Evolutionary conservation across 345 rosid genomes (phyloP).

Genomic region (Eucalyptus microcorys): DNA sequence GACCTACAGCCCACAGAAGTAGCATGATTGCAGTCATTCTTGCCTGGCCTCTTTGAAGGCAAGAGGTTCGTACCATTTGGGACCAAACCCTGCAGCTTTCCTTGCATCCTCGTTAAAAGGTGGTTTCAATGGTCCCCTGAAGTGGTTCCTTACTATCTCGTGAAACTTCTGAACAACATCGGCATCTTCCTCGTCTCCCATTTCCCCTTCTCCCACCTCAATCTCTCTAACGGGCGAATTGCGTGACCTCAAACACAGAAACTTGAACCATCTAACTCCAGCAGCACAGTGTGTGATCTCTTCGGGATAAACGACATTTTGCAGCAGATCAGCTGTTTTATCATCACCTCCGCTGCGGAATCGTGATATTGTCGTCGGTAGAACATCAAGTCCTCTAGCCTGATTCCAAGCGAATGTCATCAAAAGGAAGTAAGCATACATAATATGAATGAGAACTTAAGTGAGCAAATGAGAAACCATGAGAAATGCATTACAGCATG

Average conservation of each 20-base stretch:
- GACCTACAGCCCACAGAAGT: not conserved
- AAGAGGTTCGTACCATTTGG: constrained; percentile 85
- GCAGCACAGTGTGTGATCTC: constrained; percentile 94
- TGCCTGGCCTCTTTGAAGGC: constrained; percentile 31
- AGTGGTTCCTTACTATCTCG: constrained; percentile 48
- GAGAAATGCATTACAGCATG: not conserved
- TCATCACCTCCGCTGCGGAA: constrained; percentile 79
- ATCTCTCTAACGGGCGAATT: constrained; percentile 1
- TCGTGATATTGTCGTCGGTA: constrained; percentile 76
- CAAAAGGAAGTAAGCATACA: not conserved
- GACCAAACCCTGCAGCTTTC: constrained; percentile 85
- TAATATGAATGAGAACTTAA: not conserved
- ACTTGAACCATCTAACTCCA: constrained; percentile 87
- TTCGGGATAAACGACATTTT: constrained; percentile 73
- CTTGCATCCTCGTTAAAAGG: constrained; percentile 89
- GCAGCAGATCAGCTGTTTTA: constrained; percentile 59
- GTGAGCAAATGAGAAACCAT: not conserved
- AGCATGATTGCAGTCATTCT: not conserved
- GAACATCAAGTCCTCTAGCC: constrained; percentile 94
- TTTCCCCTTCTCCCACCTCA: constrained; percentile 5
- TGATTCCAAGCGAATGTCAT: not conserved
- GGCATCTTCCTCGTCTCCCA: constrained; percentile 24
- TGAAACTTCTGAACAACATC: constrained; percentile 58
- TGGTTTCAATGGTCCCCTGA: constrained; percentile 90
- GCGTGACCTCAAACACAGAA: constrained; percentile 34